Evolutionary conservation across 2,329 filamentous ascomycete genomes (phyloP).

Genomic region (Pleomassaria siparia): DNA sequence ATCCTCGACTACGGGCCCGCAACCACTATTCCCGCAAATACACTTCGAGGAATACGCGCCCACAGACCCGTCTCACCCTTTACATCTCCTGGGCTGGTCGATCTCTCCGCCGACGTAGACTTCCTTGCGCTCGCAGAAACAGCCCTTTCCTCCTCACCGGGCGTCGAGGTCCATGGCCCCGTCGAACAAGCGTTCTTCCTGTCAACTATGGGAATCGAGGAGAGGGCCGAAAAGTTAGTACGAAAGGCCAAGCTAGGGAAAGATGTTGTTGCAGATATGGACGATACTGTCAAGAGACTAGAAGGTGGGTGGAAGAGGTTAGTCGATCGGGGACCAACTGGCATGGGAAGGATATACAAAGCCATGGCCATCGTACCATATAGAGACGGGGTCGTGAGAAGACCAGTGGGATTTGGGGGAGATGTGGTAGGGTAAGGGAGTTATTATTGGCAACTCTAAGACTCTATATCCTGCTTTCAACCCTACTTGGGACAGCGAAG

Average conservation of each 20-base stretch:
- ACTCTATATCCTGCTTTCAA: background rate
- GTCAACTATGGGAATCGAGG: slow-evolving; percentile 73
- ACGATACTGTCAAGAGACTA: slow-evolving; percentile 52
- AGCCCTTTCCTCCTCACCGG: slow-evolving; percentile 71
- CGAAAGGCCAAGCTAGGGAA: slow-evolving; percentile 42
- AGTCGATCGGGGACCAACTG: slow-evolving; percentile 77
- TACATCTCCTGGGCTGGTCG: slow-evolving; percentile 75
- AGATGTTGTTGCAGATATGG: slow-evolving; percentile 15
- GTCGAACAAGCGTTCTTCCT: slow-evolving; percentile 84
- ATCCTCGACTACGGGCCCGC: slow-evolving; percentile 92
- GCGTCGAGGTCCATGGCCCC: slow-evolving; percentile 89
- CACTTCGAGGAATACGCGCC: slow-evolving; percentile 80
- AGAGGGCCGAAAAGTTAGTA: slow-evolving; percentile 34
- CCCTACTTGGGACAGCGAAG: too few species aligned
- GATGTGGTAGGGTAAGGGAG: slow-evolving; percentile 38
- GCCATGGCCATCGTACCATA: slow-evolving; percentile 82
- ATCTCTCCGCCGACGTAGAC: slow-evolving; percentile 91
- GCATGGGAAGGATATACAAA: slow-evolving; percentile 96
- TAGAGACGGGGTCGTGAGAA: slow-evolving; percentile 59
- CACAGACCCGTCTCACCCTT: slow-evolving; percentile 81
- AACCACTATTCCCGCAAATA: slow-evolving; percentile 79
- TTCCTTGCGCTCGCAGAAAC: slow-evolving; percentile 84
- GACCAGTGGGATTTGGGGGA: slow-evolving; percentile 91
- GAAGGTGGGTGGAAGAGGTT: slow-evolving; percentile 77
- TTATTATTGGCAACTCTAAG: background rate